A percentile compares a stretch with the other conserved stretches of the same genome.
Conservation (phyloP, 768 basidiomycete genomes). For the Heimioporus sp. region DNA sequence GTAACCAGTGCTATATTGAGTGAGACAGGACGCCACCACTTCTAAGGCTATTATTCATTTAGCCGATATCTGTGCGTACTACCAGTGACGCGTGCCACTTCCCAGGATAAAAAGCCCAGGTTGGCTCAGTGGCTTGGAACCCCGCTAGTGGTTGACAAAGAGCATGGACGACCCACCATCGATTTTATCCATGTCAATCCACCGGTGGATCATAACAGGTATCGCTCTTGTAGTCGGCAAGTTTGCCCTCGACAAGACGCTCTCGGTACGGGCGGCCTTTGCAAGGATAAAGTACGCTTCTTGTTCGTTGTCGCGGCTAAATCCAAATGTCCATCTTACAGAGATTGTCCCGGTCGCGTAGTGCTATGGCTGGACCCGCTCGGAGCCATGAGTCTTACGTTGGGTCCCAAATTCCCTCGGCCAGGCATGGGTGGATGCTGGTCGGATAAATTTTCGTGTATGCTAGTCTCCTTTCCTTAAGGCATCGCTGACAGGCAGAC, state of each 20-base stretch:
- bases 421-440: slow-evolving; percentile 34
- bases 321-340: neutral
- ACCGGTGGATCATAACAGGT: slow-evolving; percentile 6
- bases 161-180: slow-evolving; percentile 5
- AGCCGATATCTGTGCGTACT: no score
- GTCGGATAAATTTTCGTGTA: slow-evolving; percentile 36
- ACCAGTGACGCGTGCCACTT: no score
- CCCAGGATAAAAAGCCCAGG: no score
- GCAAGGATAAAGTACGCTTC: slow-evolving; percentile 15
- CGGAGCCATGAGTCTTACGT: slow-evolving; percentile 19
- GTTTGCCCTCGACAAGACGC: slow-evolving; percentile 2
- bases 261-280: slow-evolving; percentile 12
- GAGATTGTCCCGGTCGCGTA: slow-evolving; percentile 18
- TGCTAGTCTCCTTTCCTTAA: slow-evolving; percentile 2
- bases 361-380: slow-evolving; percentile 35
- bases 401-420: slow-evolving; percentile 35
- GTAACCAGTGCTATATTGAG: no score
- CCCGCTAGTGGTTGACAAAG: no score
- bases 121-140: no score
- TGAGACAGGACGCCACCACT: no score
- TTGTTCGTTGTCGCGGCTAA: neutral
- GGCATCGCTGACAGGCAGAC: slow-evolving; percentile 5
- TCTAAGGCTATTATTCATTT: no score
- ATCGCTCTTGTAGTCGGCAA: slow-evolving; percentile 8
- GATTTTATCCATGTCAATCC: neutral